Conservation (phyloP, 2,329 filamentous ascomycete species). For the Aureobasidium sp. region DNA sequence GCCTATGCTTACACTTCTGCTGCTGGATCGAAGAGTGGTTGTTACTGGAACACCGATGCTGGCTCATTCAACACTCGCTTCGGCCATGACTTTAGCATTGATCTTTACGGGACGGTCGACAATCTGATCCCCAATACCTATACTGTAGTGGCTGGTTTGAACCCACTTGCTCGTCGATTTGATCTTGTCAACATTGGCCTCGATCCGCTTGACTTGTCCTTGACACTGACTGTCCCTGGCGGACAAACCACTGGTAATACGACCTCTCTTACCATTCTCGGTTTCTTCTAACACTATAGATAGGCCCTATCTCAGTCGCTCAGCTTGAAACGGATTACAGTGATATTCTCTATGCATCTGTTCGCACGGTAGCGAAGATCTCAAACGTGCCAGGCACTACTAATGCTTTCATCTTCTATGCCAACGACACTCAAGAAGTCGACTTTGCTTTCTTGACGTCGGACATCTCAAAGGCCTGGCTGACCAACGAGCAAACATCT, state of each 20-base stretch:
- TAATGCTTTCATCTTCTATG: constrained; percentile 72
- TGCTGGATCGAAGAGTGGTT: constrained; percentile 1
- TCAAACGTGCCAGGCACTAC: constrained; percentile 60
- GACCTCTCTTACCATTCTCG: neutral
- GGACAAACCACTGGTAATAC: constrained; percentile 9
- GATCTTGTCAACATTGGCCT: constrained; percentile 15
- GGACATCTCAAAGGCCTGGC: constrained; percentile 27
- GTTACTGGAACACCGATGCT: constrained; percentile 9
- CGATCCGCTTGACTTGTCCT: neutral
- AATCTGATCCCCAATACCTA: constrained; percentile 13
- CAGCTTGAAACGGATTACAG: constrained; percentile 55
- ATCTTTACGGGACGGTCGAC: neutral
- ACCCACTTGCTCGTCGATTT: constrained; percentile 14
- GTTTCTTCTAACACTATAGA: neutral
- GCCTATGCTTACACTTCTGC: neutral
- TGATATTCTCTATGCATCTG: constrained; percentile 63
- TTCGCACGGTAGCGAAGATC: constrained; percentile 59
- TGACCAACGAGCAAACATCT: constrained; percentile 57
- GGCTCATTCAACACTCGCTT: constrained; percentile 14
- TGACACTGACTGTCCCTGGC: constrained; percentile 15
- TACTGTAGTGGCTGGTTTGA: constrained; percentile 9
- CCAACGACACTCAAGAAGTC: constrained; percentile 72
- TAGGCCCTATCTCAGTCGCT: constrained; percentile 29
- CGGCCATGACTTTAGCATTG: neutral
- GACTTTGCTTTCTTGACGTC: constrained; percentile 53